Evolutionary conservation across 176 grass and related monocot genomes (phyloP), one percentile per base, ranked within the genome.

Genomic region (Eragrostis nindensis): DNA sequence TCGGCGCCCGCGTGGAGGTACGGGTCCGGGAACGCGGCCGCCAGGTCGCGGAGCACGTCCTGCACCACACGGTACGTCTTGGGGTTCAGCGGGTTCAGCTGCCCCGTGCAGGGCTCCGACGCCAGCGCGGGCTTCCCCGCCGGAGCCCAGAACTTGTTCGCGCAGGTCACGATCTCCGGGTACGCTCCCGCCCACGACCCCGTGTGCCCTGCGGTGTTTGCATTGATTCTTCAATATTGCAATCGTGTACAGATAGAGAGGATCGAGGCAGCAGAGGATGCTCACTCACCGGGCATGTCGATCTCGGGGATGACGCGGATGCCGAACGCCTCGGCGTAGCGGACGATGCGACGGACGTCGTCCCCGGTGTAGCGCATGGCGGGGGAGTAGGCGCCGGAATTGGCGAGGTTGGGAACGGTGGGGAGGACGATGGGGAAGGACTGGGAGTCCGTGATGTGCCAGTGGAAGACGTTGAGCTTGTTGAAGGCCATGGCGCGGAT

Each of bases 391-490:
- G 95, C 87, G 26, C 92, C 95, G 16, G 43, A 61, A 30, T 86
- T 71, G 46, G 84, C 95, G 39, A 98, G 90, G 8, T 83, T 80
- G 38, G 92, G 95, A 32, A 89, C 95, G 14, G 88, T 89, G n/a
- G 90, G 90, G 43, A 98, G 90, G 26, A 89, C 76, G 77, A 98
- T 55, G 40, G 92, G 95, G 82, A 98, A 98, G 30, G 95, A 94
- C 45, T 98, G 95, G 6, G 95, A 81, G 69, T 98, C 95, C 9
- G 95, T 91, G 89, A 98, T 82, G 78, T 93, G 90, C 95, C 88
- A 93, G 46, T 98, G 92, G 83, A 95, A 93, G 67, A 98, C 88
- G 47, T 98, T 98, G 81, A 98, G 88, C 92, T 98, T 95, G 84
- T 95, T 95, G 85, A 87, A 78, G 24, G 84, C 91, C 92, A 98